Conservation (phyloP, 1,139 yeast genomes). For the Torulaspora pretoriensis region DNA sequence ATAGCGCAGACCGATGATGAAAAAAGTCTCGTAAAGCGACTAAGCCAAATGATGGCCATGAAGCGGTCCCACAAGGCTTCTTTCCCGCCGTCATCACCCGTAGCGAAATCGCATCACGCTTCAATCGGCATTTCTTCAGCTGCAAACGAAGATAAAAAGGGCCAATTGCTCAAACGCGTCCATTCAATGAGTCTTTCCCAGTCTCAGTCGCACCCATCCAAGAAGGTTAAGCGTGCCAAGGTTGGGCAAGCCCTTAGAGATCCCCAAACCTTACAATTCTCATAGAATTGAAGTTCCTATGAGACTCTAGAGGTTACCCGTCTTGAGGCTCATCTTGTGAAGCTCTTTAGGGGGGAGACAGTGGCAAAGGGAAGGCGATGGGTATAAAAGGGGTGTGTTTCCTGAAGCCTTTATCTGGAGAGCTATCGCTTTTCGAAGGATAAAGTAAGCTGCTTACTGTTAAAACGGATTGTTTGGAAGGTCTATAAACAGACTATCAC, state of each 20-base stretch:
- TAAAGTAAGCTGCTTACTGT: neutral
- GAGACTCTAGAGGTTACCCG: constrained; percentile 4
- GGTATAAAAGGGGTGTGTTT: constrained; percentile 11
- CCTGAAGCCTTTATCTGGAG: neutral
- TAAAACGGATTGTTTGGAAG: neutral
- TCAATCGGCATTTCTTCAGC: neutral
- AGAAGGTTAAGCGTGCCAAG: constrained; percentile 33
- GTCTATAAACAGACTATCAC: neutral
- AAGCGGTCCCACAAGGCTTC: constrained; percentile 15
- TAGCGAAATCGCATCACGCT: constrained; percentile 3
- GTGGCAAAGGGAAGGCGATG: constrained; percentile 15
- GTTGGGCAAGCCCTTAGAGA: constrained; percentile 28
- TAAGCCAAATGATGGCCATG: constrained; percentile 26
- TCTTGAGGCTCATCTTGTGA: neutral
- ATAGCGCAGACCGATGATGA: constrained; percentile 29
- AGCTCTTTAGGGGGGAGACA: constrained; percentile 9
- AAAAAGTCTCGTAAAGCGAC: constrained; percentile 20
- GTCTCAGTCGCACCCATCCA: constrained; percentile 26
- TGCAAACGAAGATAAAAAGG: constrained; percentile 3
- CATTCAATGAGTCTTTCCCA: constrained; percentile 30
- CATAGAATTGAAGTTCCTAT: constrained; percentile 1
- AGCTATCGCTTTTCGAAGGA: neutral
- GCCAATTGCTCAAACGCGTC: constrained; percentile 21
- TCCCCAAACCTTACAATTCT: constrained; percentile 22
- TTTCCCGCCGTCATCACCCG: constrained; percentile 8